Evolutionary conservation across 1,284 basidiomycete species (phyloP), one percentile per base, ranked within the genome.

Genomic region (Schizophyllum commune): DNA sequence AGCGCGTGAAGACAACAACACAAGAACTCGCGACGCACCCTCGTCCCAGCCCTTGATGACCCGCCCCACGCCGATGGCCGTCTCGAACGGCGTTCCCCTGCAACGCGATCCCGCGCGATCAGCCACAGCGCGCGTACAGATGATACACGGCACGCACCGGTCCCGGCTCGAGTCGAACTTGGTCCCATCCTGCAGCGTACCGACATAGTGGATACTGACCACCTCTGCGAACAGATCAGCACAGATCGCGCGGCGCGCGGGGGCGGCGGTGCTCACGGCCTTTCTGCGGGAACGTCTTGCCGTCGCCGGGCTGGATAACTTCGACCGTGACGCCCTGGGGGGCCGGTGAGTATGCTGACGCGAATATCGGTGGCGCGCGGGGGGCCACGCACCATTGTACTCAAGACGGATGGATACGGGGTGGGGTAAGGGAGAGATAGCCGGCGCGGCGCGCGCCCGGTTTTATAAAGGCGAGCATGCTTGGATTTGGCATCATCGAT

Each of bases 1-100:
- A 63, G 60, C 39, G 39, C 58, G 9, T 55, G 53, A 15, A 20
- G 60, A 15, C 15, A 60, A 53, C 58, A 56, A 56, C 53, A 27
- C 34, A 34, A 4, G 13, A 11, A 21, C 5, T 2, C 54, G 15
- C 32, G 39, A 76, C 80, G 71, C 69, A 91, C 92, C 92, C 75
- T 94, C 92, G 71, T 96, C 92, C 93, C 93, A 96, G 53, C 92
- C 93, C 72, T 82, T 88, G 76, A 94, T 94, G 60, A 94, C 92
- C 72, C 86, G 86, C 47, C 88, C 89, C 55, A 86, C 79, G 60
- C 91, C 92, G 66, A 96, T 94, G 69, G 81, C 71, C 21, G 90
- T 92, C 69, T 78, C 72, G 74, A 95, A 95, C 2, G 91, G 85
- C 0, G 9, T 8, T 0, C 75, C 74, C 58, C 88, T 89, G 61